Evolutionary conservation across 2,329 filamentous ascomycete genomes (phyloP).

Genomic region (Colletotrichum sublineola): DNA sequence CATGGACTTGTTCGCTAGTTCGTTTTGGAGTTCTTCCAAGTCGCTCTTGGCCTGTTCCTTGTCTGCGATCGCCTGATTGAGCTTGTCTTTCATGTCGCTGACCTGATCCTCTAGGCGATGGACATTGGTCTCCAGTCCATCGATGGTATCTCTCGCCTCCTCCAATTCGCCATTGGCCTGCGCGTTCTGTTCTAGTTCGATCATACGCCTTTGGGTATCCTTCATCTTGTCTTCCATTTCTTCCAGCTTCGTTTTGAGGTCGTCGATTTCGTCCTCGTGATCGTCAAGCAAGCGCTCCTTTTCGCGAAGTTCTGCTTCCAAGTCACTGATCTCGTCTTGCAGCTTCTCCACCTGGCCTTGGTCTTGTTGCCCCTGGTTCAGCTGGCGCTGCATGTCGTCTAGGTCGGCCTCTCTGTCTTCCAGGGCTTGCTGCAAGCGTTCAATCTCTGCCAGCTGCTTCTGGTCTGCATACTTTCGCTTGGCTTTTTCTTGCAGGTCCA

Average conservation of each 20-base stretch:
- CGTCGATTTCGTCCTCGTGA: constrained; percentile 80
- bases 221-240: constrained; percentile 71
- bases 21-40: constrained; percentile 77
- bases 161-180: constrained; percentile 64
- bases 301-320: constrained; percentile 81
- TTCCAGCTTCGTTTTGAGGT: constrained; percentile 67
- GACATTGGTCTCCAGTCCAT: constrained; percentile 69
- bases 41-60: constrained; percentile 71
- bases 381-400: constrained; percentile 70
- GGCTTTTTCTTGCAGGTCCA: constrained; percentile 85
- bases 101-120: constrained; percentile 66
- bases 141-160: constrained; percentile 70
- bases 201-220: constrained; percentile 62
- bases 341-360: constrained; percentile 74
- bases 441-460: constrained; percentile 72
- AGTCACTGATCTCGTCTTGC: constrained; percentile 79
- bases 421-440: constrained; percentile 68
- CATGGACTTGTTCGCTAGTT: constrained; percentile 84
- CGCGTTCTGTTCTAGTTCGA: constrained; percentile 71
- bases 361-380: constrained; percentile 69
- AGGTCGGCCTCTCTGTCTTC: constrained; percentile 72
- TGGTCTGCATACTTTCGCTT: constrained; percentile 82
- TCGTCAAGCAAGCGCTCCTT: constrained; percentile 81
- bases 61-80: constrained; percentile 66
- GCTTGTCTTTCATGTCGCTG: constrained; percentile 67